phyloP scores from a whole-genome alignment of 306 rosid genomes.

The Lotus japonicus region DNA sequence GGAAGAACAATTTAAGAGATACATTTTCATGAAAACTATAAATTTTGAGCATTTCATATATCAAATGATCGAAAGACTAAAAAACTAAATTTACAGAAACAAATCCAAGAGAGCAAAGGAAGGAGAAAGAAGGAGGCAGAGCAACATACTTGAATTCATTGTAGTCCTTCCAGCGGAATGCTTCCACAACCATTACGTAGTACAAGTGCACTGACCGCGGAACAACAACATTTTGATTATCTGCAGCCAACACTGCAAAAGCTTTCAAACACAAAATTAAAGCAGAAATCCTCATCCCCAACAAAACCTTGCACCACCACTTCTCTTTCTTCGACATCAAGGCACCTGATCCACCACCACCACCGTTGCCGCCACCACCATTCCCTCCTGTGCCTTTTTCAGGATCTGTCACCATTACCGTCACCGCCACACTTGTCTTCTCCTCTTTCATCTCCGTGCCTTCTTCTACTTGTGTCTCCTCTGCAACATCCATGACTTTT shows the following conservation, averaged over 20 bases:
- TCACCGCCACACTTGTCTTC: neutral
- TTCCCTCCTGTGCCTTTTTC: neutral
- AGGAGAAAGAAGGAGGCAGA: neutral
- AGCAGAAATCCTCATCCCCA: conserved; percentile 49
- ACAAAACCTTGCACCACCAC: conserved; percentile 32
- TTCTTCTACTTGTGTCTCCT: neutral
- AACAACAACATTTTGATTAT: conserved; percentile 18
- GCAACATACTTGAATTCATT: conserved; percentile 51
- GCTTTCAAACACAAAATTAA: conserved; percentile 51
- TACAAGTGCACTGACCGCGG: no score
- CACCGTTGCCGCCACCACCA: neutral
- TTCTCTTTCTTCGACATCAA: conserved; percentile 33
- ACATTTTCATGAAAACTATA: no score
- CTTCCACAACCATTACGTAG: no score
- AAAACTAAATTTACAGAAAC: no score
- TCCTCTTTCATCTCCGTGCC: neutral
- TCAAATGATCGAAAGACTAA: no score
- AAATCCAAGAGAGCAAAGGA: no score
- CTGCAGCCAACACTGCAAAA: conserved; percentile 61
- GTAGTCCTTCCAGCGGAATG: conserved; percentile 26
- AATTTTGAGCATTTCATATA: no score
- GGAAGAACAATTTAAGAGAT: no score
- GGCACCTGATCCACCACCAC: conserved; percentile 8
- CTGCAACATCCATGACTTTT: neutral
- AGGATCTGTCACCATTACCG: no score